Conservation (phyloP, 371 early-diverging fungal genomes). For the Nematocida sp. region DNA sequence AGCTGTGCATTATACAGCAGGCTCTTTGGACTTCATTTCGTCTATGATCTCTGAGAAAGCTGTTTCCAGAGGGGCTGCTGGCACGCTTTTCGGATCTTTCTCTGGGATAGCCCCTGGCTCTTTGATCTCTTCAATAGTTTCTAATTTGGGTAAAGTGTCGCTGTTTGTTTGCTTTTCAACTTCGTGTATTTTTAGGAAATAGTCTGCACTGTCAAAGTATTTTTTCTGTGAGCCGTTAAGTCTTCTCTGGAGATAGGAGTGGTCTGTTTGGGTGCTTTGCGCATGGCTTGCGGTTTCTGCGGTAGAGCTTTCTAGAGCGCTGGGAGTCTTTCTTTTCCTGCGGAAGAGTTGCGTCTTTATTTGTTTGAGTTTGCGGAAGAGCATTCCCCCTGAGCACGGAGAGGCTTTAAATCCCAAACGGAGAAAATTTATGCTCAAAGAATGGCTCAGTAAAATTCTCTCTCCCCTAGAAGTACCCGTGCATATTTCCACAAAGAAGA, state of each 20-base stretch:
- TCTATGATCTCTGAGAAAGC: slow-evolving; percentile 48
- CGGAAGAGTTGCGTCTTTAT: background rate
- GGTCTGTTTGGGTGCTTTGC: background rate
- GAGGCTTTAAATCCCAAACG: slow-evolving; percentile 1
- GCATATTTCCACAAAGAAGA: background rate
- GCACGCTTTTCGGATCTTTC: background rate
- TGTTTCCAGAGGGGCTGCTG: slow-evolving; percentile 36
- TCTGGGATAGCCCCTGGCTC: background rate
- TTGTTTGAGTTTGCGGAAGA: background rate
- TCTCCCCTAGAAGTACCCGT: background rate
- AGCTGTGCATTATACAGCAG: slow-evolving; percentile 8
- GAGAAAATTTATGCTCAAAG: slow-evolving; percentile 17
- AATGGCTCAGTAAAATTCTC: slow-evolving; percentile 6
- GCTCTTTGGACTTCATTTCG: slow-evolving; percentile 47
- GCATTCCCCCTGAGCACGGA: background rate
- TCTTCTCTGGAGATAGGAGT: background rate
- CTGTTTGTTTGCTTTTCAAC: background rate
- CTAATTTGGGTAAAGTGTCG: background rate
- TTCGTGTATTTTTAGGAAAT: slow-evolving; percentile 35
- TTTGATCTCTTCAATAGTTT: background rate
- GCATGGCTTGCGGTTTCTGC: background rate
- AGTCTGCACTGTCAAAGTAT: slow-evolving; percentile 48
- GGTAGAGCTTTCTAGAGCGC: background rate
- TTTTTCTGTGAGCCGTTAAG: slow-evolving; percentile 25
- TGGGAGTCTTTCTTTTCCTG: background rate